Evolutionary conservation across 768 basidiomycete species (phyloP), one percentile per base, ranked within the genome.

Genomic region (Kwoniella botswanensis): DNA sequence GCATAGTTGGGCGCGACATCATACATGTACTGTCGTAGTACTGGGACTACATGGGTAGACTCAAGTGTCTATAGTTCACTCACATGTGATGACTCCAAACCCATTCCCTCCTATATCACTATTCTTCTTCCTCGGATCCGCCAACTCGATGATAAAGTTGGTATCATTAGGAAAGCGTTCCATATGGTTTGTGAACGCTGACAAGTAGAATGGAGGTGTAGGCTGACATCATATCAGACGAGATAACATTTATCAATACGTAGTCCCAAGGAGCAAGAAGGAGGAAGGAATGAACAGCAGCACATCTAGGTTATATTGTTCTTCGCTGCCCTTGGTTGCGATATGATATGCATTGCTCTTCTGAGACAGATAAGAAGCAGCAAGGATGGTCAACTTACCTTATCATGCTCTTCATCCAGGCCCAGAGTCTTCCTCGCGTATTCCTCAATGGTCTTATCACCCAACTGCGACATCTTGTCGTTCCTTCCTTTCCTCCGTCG

Each of bases 361-460:
- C 1, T 4, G 18, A 3, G 12, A 21, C 55, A 0, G 22, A 56
- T 21, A 12, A 56, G 60, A 52, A 44, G n/a, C 26, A 42, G 13
- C 50, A 55, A 18, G 63, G 54, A 24, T 26, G 61, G 21, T 11
- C 18, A 67, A 60, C 74, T 24, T 46, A 76, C 74, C 44, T 55
- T 60, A 57, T 70, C 57, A 29, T 67, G 72, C 24, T 67, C 70
- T 42, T 76, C 74, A 29, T 75, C 74, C 1, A 75, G 62, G 9
- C 71, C 74, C 18, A 72, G 35, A 5, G 74, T 70, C 52, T 71
- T 72, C 24, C 74, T 61, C 15, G 74, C 74, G 1, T 46, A 24
- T 55, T 92, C 92, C 22, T 70, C 63, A 12, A 70, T 56, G 3
- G 44, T 43, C 21, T 35, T 44, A 64, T 54, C 61, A 41, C 53